Base-by-base conservation (phyloP, 2,329 filamentous ascomycete species). In the Trichoderma arundinaceum region DNA sequence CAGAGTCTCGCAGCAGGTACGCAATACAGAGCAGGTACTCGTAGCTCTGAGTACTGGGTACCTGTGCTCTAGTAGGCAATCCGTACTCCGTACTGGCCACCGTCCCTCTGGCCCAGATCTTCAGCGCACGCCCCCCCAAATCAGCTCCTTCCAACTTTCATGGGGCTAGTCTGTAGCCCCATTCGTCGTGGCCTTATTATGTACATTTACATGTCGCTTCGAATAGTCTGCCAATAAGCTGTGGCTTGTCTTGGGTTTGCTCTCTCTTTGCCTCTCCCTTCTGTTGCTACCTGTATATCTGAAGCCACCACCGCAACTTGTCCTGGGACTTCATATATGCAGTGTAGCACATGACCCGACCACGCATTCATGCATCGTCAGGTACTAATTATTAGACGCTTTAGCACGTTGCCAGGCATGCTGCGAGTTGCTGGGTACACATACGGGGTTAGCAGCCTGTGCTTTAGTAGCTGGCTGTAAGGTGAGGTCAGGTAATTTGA, bases 331-430 rank as follows among this genome's bases (percentile, higher is more conserved):
- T 62, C n/a, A 62, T 62, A 51, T 62, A 49, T 54, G 58, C 64
- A 66, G 48, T 53, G 52, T 62, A 65, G 64, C 60, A 56, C 66
- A 75, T 74, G 74, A 72, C 75, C 77, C 75, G 74, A 76, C 77
- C 78, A 81, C 79, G 77, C 79, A 79, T 76, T 76, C 78, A 76
- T 82, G 80, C 80, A 81, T 80, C 48, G 28, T 19, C 38, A 62
- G 58, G 58, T 62, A 33, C 48, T 52, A 52, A 52, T 35, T 22
- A 17, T 28, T 52, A 35, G 58, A 51, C 33, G 35, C 46, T 17
- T 17, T 49, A 61, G 46, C 32, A 39, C 38, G 22, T 35, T 51
- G 15, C 35, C 33, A 35, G 58, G 44, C 58, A 33, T 59, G 32
- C 17, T 39, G 17, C 22, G 19, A 48, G 32, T n/a, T 38, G 58